These are phyloP conservation scores for Erythrophleum ivorense DNA, from an alignment of 331 rosid species.

Conservation along the genomic window DNA sequence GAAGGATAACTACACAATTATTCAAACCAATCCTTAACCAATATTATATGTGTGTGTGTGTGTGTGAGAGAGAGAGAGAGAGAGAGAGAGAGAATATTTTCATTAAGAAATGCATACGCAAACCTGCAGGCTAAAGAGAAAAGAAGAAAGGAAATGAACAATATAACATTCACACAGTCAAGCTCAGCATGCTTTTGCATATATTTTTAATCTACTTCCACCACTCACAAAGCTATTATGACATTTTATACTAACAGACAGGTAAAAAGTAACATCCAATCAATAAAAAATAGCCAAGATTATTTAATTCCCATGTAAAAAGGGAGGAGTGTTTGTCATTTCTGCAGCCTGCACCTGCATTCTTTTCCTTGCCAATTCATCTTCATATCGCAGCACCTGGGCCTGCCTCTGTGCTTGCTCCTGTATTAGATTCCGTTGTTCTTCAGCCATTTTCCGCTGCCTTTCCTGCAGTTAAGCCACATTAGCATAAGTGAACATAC, in stretches of 20 bases:
- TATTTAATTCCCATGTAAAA: constrained; percentile 3
- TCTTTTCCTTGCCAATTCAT: constrained; percentile 90
- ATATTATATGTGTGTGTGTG: background rate
- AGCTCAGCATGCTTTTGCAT: constrained; percentile 3
- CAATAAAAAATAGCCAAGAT: constrained; percentile 15
- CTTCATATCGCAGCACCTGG: constrained; percentile 78
- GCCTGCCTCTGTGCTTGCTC: constrained; percentile 90
- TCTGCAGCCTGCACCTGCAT: constrained; percentile 69
- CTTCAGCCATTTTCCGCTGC: constrained; percentile 83
- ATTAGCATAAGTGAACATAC: constrained; percentile 26
- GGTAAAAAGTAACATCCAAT: constrained; percentile 4
- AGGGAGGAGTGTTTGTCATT: constrained; percentile 10
- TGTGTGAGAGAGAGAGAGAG: background rate
- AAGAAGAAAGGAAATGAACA: background rate
- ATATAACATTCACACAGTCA: background rate
- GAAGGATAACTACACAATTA: constrained; percentile 3
- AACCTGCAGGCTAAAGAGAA: background rate
- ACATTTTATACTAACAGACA: background rate
- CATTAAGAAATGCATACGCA: background rate
- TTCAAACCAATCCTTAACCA: constrained; percentile 21
- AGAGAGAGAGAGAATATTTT: background rate
- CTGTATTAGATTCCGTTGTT: constrained; percentile 78
- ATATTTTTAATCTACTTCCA: constrained; percentile 21
- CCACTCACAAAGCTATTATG: constrained; percentile 16
- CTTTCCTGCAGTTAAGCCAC: constrained; percentile 65